Conservation (phyloP, 2,329 filamentous ascomycete genomes). For the Ophiognomonia clavigignenti-juglandacearum region DNA sequence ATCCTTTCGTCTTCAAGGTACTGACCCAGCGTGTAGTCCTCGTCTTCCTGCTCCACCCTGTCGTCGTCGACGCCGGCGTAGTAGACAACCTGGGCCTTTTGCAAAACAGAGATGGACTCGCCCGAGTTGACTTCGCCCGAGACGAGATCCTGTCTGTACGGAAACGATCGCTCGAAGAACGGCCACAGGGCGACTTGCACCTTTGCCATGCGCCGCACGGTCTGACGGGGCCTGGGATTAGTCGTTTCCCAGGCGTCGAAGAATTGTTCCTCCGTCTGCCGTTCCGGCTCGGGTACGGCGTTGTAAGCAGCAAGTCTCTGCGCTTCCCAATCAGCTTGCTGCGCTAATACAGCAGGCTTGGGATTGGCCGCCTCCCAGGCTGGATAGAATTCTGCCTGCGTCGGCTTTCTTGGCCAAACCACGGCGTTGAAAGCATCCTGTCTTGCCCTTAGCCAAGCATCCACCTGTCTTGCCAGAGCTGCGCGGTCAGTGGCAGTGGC, state of each 20-base stretch:
- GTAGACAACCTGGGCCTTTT: constrained; percentile 24
- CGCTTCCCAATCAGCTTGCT: background rate
- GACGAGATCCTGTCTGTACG: constrained; percentile 8
- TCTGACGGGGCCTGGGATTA: constrained; percentile 1
- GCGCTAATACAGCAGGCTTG: too few species aligned
- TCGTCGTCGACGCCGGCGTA: constrained; percentile 24
- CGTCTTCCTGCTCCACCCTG: constrained; percentile 4
- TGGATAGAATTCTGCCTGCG: too few species aligned
- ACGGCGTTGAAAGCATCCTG: too few species aligned
- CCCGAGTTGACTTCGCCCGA: constrained; percentile 16
- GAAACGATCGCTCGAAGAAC: constrained; percentile 22
- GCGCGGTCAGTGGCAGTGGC: too few species aligned
- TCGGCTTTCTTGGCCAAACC: too few species aligned
- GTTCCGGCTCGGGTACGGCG: too few species aligned
- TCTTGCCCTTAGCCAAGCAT: too few species aligned
- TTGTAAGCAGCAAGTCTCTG: too few species aligned
- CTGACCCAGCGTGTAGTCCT: constrained; percentile 10
- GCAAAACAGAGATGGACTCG: constrained; percentile 20
- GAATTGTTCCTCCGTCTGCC: too few species aligned
- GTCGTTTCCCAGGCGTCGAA: background rate
- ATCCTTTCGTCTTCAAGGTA: constrained; percentile 1
- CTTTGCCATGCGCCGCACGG: constrained; percentile 20
- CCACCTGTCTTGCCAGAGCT: too few species aligned
- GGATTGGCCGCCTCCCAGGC: too few species aligned
- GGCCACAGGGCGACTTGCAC: constrained; percentile 29